phyloP scores from a whole-genome alignment of 1,284 basidiomycete species.

The Ganoderma resinaceum region DNA sequence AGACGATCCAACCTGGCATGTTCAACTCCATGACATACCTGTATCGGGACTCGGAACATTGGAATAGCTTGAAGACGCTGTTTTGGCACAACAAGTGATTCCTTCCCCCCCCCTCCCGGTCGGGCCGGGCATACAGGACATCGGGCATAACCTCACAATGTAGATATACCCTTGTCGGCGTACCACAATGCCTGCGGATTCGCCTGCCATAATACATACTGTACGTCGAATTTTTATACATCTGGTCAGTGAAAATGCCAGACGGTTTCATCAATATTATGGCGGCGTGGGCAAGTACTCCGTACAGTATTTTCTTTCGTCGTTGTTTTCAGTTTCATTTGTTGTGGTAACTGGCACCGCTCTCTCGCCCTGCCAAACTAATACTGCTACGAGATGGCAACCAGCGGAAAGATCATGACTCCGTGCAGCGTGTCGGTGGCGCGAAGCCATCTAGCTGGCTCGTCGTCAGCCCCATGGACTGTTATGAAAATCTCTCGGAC shows the following conservation, averaged over 20 bases:
- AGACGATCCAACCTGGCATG: conserved; percentile 94
- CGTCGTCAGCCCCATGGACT: neutral
- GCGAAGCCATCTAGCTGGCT: neutral
- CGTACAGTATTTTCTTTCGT: neutral
- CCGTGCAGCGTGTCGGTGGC: neutral
- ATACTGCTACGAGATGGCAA: neutral
- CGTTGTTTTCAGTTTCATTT: neutral
- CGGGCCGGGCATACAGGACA: neutral
- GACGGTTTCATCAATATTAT: neutral
- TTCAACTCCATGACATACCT: conserved; percentile 85
- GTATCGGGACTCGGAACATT: conserved; percentile 81
- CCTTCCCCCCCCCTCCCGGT: neutral
- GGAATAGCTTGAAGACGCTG: conserved; percentile 74
- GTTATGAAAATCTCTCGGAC: neutral
- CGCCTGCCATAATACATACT: neutral
- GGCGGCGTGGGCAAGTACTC: neutral
- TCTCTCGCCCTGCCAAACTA: neutral
- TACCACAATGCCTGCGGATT: neutral
- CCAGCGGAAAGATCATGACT: neutral
- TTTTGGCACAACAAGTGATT: conserved; percentile 79
- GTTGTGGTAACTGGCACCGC: neutral
- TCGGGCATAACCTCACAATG: neutral
- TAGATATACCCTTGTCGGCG: neutral
- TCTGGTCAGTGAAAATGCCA: neutral
- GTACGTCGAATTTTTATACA: neutral